Evolutionary conservation across 2,329 filamentous ascomycete genomes (phyloP), one percentile per base, ranked within the genome.

Genomic region (Xylariaceae sp.): DNA sequence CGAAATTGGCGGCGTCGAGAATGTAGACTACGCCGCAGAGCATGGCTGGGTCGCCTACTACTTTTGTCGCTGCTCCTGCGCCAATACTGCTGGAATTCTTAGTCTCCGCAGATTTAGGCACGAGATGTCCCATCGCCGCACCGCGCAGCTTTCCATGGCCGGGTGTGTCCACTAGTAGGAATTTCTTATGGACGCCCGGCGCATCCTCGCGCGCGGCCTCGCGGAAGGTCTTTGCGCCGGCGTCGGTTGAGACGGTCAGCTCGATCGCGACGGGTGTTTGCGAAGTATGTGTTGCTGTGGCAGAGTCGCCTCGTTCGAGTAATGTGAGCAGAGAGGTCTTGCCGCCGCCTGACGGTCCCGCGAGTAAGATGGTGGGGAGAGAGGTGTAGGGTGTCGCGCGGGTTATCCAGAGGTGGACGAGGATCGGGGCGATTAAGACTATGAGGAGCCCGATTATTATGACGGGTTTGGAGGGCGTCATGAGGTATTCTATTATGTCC

Each of bases 121-220:
- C 61, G 21, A 85, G 68, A 42, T 68, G 71, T 34, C 73, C 67
- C 47, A 86, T 73, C 3, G 86, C 82, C 54, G 81, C 74, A 57
- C 82, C 78, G 49, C 93, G 88, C 48, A 98, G 81, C 70, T 98
- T 98, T 58, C 89, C 90, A 71, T 98, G 93, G 32, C 93, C 93
- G 0, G 93, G 93, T 1, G 92, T 97, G 70, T 98, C 93, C 61
- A 88, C 71, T 25, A 97, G 72, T 33, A 86, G 72, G 64, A 93
- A 88, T 63, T 82, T 85, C 54, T 79, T 82, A 62, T 85, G 82
- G 41, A 68, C 70, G 45, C 76, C 72, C 44, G 71, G 69, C 32
- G 68, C 62, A 50, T 77, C 72, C 55, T 81, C 77, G 65, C 80
- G 78, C 60, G 83, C 72, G 40, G 60, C 73, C 49, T 69, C 63